These are phyloP conservation scores for Phytophthora sp. DNA, from an alignment of 352 stramenopile genomes.

Conservation along the genomic window DNA sequence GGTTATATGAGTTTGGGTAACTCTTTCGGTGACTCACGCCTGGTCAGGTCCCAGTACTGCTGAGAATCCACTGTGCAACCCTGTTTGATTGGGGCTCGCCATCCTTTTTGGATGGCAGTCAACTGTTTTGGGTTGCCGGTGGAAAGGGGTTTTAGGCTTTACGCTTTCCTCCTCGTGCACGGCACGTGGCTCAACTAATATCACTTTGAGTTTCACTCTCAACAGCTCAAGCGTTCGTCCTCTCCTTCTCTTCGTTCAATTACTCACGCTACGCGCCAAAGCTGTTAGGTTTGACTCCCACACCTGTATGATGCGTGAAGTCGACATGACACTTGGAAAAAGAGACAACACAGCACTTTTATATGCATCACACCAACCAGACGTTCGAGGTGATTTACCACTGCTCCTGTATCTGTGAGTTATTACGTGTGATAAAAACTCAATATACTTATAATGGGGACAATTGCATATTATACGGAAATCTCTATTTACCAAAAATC, in stretches of 20 bases:
- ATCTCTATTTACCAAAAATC: too few species aligned
- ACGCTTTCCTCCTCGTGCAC: neutral
- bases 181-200: neutral
- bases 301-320: too few species aligned
- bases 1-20: neutral
- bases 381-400: too few species aligned
- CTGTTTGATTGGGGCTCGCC: neutral
- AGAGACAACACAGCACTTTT: too few species aligned
- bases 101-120: neutral
- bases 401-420: too few species aligned
- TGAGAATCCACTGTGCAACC: neutral
- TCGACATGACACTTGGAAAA: too few species aligned
- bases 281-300: too few species aligned
- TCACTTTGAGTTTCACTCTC: constrained; percentile 1
- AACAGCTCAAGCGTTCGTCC: neutral
- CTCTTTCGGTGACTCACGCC: neutral
- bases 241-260: neutral
- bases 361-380: too few species aligned
- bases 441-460: neutral
- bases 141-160: neutral
- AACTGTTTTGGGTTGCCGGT: neutral
- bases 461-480: neutral
- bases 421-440: neutral
- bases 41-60: too few species aligned
- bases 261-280: too few species aligned